phyloP scores from a whole-genome alignment of 805 yeast genomes.

The Wickerhamomyces rabaulensis region DNA sequence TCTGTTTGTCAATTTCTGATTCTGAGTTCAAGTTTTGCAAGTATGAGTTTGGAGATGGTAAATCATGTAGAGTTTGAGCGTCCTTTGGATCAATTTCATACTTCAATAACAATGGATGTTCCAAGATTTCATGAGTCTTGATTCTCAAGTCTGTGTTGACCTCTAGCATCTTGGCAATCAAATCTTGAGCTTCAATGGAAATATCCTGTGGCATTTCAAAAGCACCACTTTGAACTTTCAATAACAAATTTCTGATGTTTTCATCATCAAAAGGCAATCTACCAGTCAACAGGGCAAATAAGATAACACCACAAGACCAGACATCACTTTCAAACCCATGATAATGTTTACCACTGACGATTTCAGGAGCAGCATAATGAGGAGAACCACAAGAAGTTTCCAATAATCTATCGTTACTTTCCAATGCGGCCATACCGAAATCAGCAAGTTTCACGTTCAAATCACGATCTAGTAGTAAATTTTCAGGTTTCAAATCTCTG shows the following conservation, averaged over 20 bases:
- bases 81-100: slow-evolving; percentile 35
- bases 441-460: slow-evolving; percentile 76
- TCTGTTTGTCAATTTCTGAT: slow-evolving; percentile 65
- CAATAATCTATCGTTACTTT: slow-evolving; percentile 60
- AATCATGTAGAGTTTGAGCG: slow-evolving; percentile 23
- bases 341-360: slow-evolving; percentile 70
- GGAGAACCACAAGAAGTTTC: slow-evolving; percentile 87
- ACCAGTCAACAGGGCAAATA: slow-evolving; percentile 75
- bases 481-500: slow-evolving; percentile 80
- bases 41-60: slow-evolving; percentile 27
- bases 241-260: slow-evolving; percentile 60
- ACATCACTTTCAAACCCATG: slow-evolving; percentile 85
- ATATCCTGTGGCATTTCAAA: slow-evolving; percentile 67
- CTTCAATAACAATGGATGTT: slow-evolving; percentile 75
- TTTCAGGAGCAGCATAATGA: slow-evolving; percentile 86
- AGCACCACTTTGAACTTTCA: slow-evolving; percentile 73
- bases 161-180: slow-evolving; percentile 59
- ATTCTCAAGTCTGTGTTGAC: slow-evolving; percentile 71
- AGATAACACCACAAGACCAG: slow-evolving; percentile 84
- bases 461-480: slow-evolving; percentile 60
- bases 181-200: slow-evolving; percentile 60
- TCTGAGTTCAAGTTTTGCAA: slow-evolving; percentile 20
- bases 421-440: slow-evolving; percentile 87
- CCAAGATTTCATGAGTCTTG: slow-evolving; percentile 57
- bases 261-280: slow-evolving; percentile 83